Base-by-base conservation (phyloP, 768 basidiomycete species). In the Gymnopilus dilepis region DNA sequence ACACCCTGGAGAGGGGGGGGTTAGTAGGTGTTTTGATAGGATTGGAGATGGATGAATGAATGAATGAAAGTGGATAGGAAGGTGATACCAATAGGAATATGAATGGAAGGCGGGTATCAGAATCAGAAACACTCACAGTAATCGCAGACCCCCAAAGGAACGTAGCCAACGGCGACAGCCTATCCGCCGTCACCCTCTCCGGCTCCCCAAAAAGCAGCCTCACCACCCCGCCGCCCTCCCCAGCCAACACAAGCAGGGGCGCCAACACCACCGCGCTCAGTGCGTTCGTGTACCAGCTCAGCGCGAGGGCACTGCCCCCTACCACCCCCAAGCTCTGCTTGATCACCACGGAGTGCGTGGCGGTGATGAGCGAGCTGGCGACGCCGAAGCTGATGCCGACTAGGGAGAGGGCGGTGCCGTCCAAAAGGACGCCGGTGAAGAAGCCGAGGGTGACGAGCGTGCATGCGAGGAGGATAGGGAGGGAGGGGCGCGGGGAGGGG, bases 211-310 rank as follows among this genome's bases (percentile, higher is more conserved):
- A 83, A 34, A 96, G 69, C 33, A 97, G 80, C 30, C 83, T 81
- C 31, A 81, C 51, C 0, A 95, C 83, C 1, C 77, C 86, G 0
- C 86, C 81, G 1, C 83, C 80, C 75, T 99, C 97, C 24, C 92
- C 96, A 4, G 82, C 84, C 15, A 97, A 65, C 19, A 94, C 60
- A 15, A 95, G 76, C 17, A 95, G 65, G 0, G 96, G 97, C 0
- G 86, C 68, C 41, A 99, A 80, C 24, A 91, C 77, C 17, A 90
- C 53, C 1, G 93, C 86, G 64, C 90, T 92, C 31, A 95, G 72
- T 31, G 94, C 74, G 75, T 99, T 99, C 40, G 90, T 91, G 78
- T 97, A 97, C 90, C 94, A 99, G 0, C 90, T 91, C 40, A 99
- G 83, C 41, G 90, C 80, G 56, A 97, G 81, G 6, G 96, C 91